Evolutionary conservation across 306 rosid species (phyloP).

Genomic region (Ziziphus jujuba): DNA sequence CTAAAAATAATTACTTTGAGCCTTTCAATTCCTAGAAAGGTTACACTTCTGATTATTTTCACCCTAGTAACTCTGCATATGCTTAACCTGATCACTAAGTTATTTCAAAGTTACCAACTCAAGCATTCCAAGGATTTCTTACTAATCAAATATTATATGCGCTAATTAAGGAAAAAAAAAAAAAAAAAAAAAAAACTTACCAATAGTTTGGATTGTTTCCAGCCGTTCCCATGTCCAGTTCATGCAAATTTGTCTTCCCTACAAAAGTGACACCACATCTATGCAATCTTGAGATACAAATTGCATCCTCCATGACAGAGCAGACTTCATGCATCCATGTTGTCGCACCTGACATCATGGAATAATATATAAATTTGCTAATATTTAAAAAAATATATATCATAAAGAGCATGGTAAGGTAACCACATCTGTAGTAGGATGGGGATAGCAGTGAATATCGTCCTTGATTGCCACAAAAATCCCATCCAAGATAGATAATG

Average conservation of each 20-base stretch:
- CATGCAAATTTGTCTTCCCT: slow-evolving; percentile 98
- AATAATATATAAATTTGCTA: slow-evolving; percentile 20
- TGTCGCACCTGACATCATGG: slow-evolving; percentile 62
- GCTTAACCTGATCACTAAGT: too few relatives aligned
- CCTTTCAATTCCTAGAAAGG: too few relatives aligned
- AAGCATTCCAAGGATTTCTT: too few relatives aligned
- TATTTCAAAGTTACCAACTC: too few relatives aligned
- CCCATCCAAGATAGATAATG: slow-evolving; percentile 89
- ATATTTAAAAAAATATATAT: too few relatives aligned
- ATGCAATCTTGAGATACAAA: slow-evolving; percentile 68
- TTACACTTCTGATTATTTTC: too few relatives aligned
- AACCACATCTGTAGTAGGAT: slow-evolving; percentile 79
- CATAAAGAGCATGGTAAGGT: neutral
- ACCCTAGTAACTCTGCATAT: too few relatives aligned
- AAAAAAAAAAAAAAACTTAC: slow-evolving; percentile 47
- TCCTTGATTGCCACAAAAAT: slow-evolving; percentile 94
- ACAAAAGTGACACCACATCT: slow-evolving; percentile 81
- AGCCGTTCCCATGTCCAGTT: slow-evolving; percentile 94
- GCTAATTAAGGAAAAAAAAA: too few relatives aligned
- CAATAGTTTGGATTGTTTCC: slow-evolving; percentile 92
- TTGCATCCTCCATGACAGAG: slow-evolving; percentile 59
- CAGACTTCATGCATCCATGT: slow-evolving; percentile 98
- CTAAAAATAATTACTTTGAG: too few relatives aligned
- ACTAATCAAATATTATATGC: too few relatives aligned
- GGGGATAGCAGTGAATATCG: slow-evolving; percentile 88